These are phyloP conservation scores for Floccularia luteovirens DNA, from an alignment of 768 basidiomycete genomes.

Conservation along the genomic window DNA sequence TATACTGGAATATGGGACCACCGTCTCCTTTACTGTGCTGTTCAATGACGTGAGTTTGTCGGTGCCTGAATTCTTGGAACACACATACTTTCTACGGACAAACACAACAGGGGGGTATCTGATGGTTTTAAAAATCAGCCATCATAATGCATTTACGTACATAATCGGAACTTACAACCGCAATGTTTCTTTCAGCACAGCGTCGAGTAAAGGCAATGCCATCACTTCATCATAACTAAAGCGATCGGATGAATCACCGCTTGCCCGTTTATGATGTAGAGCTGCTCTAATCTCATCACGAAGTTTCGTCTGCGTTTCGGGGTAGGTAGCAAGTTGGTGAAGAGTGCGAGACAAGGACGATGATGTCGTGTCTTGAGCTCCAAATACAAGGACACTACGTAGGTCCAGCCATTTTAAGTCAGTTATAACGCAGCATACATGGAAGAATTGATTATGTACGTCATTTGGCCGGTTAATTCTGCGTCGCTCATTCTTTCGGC, in stretches of 20 bases:
- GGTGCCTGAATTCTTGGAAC: too few species aligned
- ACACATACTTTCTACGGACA: conserved; percentile 33
- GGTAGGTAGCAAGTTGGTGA: conserved; percentile 26
- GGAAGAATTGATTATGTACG: conserved; percentile 19
- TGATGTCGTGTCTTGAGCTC: conserved; percentile 43
- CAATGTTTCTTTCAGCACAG: conserved; percentile 39
- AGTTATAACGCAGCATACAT: not conserved
- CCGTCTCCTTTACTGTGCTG: too few species aligned
- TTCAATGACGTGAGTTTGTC: too few species aligned
- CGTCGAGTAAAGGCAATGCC: conserved; percentile 32
- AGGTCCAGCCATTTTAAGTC: not conserved
- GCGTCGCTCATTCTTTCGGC: conserved; percentile 30
- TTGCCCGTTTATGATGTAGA: conserved; percentile 10
- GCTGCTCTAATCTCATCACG: conserved; percentile 26
- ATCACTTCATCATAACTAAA: conserved; percentile 28
- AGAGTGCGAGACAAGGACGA: conserved; percentile 35
- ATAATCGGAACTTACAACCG: conserved; percentile 25
- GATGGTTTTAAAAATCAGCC: too few species aligned
- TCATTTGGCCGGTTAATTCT: conserved; percentile 43
- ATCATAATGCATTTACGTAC: too few species aligned
- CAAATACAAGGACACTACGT: conserved; percentile 38
- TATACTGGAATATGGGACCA: too few species aligned
- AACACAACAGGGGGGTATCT: conserved; percentile 41
- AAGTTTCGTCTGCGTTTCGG: conserved; percentile 28
- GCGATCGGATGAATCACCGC: conserved; percentile 9